Percentiles rank a stretch among this genome's conserved stretches.
Conservation (phyloP, 225 moss, liverwort and hornwort genomes). For the Rhytidiadelphus loreus region DNA sequence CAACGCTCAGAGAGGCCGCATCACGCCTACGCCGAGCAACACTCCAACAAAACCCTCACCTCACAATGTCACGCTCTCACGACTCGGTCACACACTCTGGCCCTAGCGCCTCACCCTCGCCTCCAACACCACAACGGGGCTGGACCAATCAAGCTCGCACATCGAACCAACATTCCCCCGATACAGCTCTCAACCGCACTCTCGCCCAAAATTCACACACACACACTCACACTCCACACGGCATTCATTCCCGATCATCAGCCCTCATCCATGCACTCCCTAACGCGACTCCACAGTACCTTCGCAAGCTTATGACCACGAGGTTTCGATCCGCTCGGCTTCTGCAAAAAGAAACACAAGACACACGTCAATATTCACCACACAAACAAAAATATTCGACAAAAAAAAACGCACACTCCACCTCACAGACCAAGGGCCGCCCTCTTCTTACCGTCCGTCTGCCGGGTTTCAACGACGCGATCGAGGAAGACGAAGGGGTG, state of each 20-base stretch:
- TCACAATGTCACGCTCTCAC: neutral
- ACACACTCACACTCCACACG: neutral
- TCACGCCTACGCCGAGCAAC: neutral
- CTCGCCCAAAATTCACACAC: too few relatives aligned
- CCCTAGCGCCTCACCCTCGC: neutral
- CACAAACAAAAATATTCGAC: neutral
- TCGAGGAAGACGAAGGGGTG: slow-evolving; percentile 45
- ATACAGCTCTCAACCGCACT: too few relatives aligned
- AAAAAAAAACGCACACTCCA: neutral
- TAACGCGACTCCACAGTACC: slow-evolving; percentile 16
- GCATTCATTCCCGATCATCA: neutral
- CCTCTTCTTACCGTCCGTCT: slow-evolving; percentile 47
- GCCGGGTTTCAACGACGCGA: slow-evolving; percentile 42
- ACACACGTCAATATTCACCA: neutral
- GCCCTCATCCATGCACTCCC: neutral
- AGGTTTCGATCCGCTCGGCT: slow-evolving; percentile 57
- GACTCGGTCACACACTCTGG: neutral
- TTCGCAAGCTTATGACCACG: slow-evolving; percentile 54
- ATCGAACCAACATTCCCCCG: neutral
- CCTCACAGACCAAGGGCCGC: neutral
- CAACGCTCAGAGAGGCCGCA: neutral
- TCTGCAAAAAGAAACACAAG: slow-evolving; percentile 35
- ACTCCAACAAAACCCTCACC: neutral
- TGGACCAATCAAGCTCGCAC: neutral
- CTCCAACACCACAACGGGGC: neutral